Conservation (phyloP, 164 flowering plant genomes). For the Vitis cinerea region DNA sequence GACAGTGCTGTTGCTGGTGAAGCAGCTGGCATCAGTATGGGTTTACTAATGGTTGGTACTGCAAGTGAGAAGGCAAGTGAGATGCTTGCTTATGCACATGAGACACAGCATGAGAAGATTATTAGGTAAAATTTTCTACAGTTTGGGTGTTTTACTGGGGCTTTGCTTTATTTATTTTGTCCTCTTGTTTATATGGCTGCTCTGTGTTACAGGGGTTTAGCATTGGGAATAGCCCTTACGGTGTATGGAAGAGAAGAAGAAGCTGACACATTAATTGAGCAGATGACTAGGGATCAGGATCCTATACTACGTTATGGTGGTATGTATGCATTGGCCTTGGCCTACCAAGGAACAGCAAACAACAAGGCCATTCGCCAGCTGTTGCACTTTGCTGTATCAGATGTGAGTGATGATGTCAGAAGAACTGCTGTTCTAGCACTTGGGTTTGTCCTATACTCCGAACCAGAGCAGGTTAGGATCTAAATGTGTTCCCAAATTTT, state of each 20-base stretch:
- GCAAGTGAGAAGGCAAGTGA: constrained; percentile 89
- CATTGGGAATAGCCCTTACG: constrained; percentile 90
- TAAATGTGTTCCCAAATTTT: neutral
- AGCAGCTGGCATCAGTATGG: constrained; percentile 95
- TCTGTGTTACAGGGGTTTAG: constrained; percentile 58
- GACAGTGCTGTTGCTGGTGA: constrained; percentile 98
- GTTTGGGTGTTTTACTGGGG: neutral
- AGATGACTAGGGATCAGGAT: constrained; percentile 92
- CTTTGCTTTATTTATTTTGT: neutral
- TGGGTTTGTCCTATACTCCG: constrained; percentile 88
- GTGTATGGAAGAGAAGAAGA: constrained; percentile 97
- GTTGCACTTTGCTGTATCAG: constrained; percentile 94
- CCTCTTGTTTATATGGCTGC: neutral
- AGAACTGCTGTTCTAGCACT: constrained; percentile 93
- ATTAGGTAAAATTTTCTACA: constrained; percentile 49
- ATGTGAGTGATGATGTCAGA: constrained; percentile 94
- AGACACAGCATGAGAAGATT: constrained; percentile 94
- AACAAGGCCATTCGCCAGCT: constrained; percentile 92
- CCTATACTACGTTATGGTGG: constrained; percentile 95
- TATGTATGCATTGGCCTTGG: constrained; percentile 93
- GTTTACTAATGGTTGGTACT: constrained; percentile 94
- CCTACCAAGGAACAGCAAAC: constrained; percentile 87
- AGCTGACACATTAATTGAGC: constrained; percentile 89
- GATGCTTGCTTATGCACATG: constrained; percentile 95
- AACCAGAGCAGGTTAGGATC: constrained; percentile 82